phyloP scores from a whole-genome alignment of 345 rosid genomes.

The Orychophragmus violaceus region DNA sequence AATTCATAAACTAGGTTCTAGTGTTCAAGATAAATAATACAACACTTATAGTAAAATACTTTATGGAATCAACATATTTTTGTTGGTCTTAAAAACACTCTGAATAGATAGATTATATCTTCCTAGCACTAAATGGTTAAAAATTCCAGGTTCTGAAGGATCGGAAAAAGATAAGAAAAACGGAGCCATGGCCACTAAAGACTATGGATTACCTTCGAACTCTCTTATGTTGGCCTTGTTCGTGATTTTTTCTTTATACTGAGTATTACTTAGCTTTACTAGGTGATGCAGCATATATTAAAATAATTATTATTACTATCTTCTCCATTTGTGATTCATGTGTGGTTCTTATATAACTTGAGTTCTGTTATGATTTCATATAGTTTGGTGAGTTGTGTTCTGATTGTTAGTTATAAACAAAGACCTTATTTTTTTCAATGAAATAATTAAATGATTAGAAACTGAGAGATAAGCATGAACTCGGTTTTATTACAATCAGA shows the following conservation, averaged over 20 bases:
- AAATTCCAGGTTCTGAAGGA: background rate
- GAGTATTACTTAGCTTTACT: background rate
- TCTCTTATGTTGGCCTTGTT: background rate
- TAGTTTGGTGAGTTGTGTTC: background rate
- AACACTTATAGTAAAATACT: background rate
- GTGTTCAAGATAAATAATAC: background rate
- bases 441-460: background rate
- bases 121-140: background rate
- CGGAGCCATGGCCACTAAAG: background rate
- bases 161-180: constrained; percentile 7
- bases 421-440: too few relatives aligned
- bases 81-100: background rate
- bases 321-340: background rate
- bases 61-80: background rate
- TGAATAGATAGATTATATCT: background rate
- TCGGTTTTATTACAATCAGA: background rate
- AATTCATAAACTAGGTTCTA: background rate
- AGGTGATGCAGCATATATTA: background rate
- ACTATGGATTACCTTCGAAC: background rate
- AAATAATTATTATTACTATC: background rate
- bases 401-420: too few relatives aligned
- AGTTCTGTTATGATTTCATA: background rate
- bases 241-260: background rate
- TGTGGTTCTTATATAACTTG: background rate
- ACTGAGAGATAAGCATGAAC: background rate